Base-by-base conservation (phyloP, 2,329 filamentous ascomycete species). In the Colletotrichum zoysiae region DNA sequence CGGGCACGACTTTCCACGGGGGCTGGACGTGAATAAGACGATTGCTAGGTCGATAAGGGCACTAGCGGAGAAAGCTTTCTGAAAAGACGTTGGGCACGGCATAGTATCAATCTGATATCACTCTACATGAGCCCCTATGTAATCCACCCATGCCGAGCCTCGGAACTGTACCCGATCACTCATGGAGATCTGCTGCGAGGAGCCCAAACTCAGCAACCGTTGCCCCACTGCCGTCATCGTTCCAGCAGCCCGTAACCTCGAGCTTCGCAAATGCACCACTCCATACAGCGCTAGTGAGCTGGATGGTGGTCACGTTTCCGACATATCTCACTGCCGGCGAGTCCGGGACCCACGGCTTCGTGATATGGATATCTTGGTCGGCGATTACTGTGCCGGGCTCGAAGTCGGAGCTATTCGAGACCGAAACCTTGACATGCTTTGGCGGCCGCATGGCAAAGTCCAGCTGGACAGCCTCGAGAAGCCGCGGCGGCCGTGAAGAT, bases 191-290 rank as follows among this genome's bases (percentile, higher is more conserved):
- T 12, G 61, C 50, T 14, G 61, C 61, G 48, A 64, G 48, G 50
- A 64, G 61, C 35, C 48, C 61, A 44, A 64, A 64, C 61, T 64
- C 61, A 38, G 61, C 61, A 64, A 64, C 50, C 35, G 48, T 64
- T 55, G 61, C 48, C 35, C 61, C 61, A 9, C 48, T 0, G 30
- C 23, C 61, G 44, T 64, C 50, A 5, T 55, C 8, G 8, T 23
- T 55, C 61, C 61, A 64, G 38, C 61, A 64, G 61, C 61, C 61
- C 9, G 48, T 64, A n/a, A 64, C 23, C 61, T 64, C 61, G 23
- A 64, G 61, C 35, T 44, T 64, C 38, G 50, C 50, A 53, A 53
- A 53, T 5, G 26, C 50, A 11, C 50, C 50, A 5, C 50, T 53
- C 50, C 50, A 53, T 20, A 33, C 26, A 4, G 50, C 14, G 26